Conservation (phyloP, 805 yeast species). For the Sporopachydermia quercuum region DNA sequence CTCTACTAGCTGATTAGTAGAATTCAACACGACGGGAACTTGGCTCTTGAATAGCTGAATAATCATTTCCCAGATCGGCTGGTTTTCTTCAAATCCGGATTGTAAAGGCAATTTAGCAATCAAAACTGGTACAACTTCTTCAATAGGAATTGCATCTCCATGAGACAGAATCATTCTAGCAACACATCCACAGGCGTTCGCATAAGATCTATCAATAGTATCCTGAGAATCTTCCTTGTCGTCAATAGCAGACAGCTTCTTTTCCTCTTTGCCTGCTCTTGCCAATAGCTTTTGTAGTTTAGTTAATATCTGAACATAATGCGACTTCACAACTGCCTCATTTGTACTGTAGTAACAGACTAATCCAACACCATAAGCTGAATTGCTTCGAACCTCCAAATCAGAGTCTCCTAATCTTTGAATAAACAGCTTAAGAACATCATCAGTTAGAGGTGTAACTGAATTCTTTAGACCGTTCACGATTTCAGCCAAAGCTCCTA, state of each 20-base stretch:
- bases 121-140: conserved; percentile 59
- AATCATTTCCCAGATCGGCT: conserved; percentile 73
- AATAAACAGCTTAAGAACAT: conserved; percentile 54
- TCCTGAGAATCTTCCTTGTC: conserved; percentile 71
- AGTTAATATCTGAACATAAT: conserved; percentile 54
- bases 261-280: conserved; percentile 63
- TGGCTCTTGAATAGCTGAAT: conserved; percentile 54
- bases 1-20: conserved; percentile 33
- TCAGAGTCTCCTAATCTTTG: conserved; percentile 62
- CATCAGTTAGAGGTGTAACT: conserved; percentile 50
- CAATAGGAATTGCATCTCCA: conserved; percentile 58
- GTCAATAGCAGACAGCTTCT: conserved; percentile 21
- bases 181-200: conserved; percentile 95
- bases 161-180: conserved; percentile 77
- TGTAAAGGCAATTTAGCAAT: conserved; percentile 71
- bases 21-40: conserved; percentile 11
- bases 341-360: conserved; percentile 37
- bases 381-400: conserved; percentile 81
- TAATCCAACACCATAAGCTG: conserved; percentile 92
- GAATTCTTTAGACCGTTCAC: conserved; percentile 52
- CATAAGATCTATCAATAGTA: conserved; percentile 67
- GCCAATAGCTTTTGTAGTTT: conserved; percentile 57
- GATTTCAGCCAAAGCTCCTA: conserved; percentile 87
- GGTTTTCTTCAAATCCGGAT: conserved; percentile 84
- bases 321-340: conserved; percentile 37